These are phyloP conservation scores for Trichoderma citrinoviride DNA, from an alignment of 2,329 filamentous ascomycete species.

Conservation along the genomic window DNA sequence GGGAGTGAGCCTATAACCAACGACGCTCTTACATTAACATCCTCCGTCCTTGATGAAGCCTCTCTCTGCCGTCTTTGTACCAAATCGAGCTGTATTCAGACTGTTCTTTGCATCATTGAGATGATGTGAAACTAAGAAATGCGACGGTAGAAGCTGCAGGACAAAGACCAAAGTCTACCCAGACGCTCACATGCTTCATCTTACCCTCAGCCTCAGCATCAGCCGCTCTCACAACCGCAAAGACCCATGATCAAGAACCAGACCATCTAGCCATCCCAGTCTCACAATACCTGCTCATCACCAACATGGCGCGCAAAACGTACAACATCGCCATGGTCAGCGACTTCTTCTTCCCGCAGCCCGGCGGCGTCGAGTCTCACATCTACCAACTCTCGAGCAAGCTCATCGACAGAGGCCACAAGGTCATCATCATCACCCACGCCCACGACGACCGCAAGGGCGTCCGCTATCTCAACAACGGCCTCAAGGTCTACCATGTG, in stretches of 20 bases:
- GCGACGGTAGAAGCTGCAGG: not conserved
- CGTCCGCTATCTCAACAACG: constrained; percentile 93
- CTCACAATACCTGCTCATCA: not conserved
- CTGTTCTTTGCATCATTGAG: not conserved
- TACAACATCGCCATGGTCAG: constrained; percentile 87
- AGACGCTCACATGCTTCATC: not conserved
- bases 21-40: not conserved
- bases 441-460: constrained; percentile 88
- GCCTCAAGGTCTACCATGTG: constrained; percentile 96
- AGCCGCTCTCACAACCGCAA: constrained; percentile 2
- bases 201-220: constrained; percentile 17
- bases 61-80: not conserved
- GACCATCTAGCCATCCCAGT: not conserved
- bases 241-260: not conserved
- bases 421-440: constrained; percentile 96
- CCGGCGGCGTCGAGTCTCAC: constrained; percentile 94
- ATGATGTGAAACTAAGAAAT: not conserved
- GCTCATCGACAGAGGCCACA: constrained; percentile 94
- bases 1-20: constrained; percentile 8
- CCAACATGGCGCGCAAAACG: constrained; percentile 52
- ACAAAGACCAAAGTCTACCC: not conserved
- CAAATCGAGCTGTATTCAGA: not conserved
- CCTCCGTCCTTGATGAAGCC: not conserved
- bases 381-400: constrained; percentile 97
- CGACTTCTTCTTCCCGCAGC: constrained; percentile 99